phyloP scores from a whole-genome alignment of 1,284 basidiomycete genomes.

The Moesziomyces aphidis region DNA sequence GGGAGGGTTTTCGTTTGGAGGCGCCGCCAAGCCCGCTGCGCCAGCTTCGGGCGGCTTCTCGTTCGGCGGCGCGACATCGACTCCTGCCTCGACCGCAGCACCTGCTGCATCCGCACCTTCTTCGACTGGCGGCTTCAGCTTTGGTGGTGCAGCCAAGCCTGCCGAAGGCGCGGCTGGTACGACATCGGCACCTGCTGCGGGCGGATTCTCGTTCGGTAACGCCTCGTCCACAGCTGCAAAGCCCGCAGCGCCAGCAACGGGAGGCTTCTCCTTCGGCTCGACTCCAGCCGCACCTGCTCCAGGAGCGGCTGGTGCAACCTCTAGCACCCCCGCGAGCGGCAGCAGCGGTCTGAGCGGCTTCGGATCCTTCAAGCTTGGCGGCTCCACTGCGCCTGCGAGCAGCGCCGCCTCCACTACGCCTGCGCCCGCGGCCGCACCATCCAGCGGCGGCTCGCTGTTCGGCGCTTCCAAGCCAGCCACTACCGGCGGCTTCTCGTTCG shows the following conservation, averaged over 20 bases:
- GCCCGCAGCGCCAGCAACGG: conserved; percentile 53
- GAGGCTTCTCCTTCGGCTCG: conserved; percentile 42
- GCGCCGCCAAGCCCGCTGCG: conserved; percentile 36
- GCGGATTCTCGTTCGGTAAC: conserved; percentile 48
- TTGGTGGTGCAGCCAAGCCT: conserved; percentile 30
- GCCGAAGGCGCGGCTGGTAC: conserved; percentile 20
- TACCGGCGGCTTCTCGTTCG: conserved; percentile 29
- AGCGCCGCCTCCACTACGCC: conserved; percentile 9
- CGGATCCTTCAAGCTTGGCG: conserved; percentile 42
- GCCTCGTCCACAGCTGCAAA: conserved; percentile 39
- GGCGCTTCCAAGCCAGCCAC: conserved; percentile 51
- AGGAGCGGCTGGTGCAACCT: conserved; percentile 16
- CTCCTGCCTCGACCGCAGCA: conserved; percentile 44
- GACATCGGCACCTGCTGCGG: conserved; percentile 39
- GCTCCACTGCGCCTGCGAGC: conserved; percentile 4
- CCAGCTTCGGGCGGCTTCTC: conserved; percentile 47
- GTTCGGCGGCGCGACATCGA: conserved; percentile 37
- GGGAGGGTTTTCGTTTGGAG: conserved; percentile 47
- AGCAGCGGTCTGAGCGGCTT: conserved; percentile 24
- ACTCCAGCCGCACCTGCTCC: conserved; percentile 24
- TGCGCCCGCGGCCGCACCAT: conserved; percentile 13
- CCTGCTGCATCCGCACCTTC: conserved; percentile 13
- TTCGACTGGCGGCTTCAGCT: conserved; percentile 40
- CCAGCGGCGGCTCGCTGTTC: conserved; percentile 26
- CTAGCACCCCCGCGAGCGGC: conserved; percentile 3